Percentiles rank a stretch among this genome's conserved stretches.
These are phyloP conservation scores for Yarrowia yakushimensis DNA, from an alignment of 805 yeast species.

Conservation along the genomic window DNA sequence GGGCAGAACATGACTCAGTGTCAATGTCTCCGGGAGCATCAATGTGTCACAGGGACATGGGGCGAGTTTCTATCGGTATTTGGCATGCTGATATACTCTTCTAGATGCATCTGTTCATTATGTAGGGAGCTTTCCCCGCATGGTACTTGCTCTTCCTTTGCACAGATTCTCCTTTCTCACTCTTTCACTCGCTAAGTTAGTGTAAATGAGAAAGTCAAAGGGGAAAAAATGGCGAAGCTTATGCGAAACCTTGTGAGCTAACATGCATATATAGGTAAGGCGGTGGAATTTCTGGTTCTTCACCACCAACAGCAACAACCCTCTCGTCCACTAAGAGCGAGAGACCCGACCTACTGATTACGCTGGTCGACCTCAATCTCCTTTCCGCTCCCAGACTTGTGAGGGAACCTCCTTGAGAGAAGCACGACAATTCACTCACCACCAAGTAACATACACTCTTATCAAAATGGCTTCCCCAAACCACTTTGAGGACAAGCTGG, in stretches of 20 bases:
- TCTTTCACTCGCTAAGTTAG: not conserved
- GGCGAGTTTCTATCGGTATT: not conserved
- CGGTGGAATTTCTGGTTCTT: slow-evolving; percentile 2
- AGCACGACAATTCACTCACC: not conserved
- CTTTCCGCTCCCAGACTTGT: slow-evolving; percentile 21
- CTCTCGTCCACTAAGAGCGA: slow-evolving; percentile 26
- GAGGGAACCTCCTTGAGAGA: slow-evolving; percentile 26
- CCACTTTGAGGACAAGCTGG: slow-evolving; percentile 22
- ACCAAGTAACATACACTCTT: not conserved
- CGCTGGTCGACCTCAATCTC: slow-evolving; percentile 22
- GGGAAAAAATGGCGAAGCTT: slow-evolving; percentile 6
- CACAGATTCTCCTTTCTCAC: not conserved
- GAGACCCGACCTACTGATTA: not conserved
- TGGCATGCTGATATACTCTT: not conserved
- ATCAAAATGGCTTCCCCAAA: slow-evolving; percentile 2
- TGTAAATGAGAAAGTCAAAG: slow-evolving; percentile 4
- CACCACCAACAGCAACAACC: slow-evolving; percentile 15
- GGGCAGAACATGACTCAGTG: not conserved
- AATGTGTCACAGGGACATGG: not conserved
- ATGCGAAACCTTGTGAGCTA: not conserved
- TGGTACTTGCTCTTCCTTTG: not conserved
- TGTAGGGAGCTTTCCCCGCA: not conserved
- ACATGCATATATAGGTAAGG: slow-evolving; percentile 9
- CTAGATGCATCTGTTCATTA: too few species aligned
- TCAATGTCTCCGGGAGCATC: not conserved